These are phyloP conservation scores for Colletotrichum theobromicola DNA, from an alignment of 2,329 filamentous ascomycete genomes.

Conservation along the genomic window DNA sequence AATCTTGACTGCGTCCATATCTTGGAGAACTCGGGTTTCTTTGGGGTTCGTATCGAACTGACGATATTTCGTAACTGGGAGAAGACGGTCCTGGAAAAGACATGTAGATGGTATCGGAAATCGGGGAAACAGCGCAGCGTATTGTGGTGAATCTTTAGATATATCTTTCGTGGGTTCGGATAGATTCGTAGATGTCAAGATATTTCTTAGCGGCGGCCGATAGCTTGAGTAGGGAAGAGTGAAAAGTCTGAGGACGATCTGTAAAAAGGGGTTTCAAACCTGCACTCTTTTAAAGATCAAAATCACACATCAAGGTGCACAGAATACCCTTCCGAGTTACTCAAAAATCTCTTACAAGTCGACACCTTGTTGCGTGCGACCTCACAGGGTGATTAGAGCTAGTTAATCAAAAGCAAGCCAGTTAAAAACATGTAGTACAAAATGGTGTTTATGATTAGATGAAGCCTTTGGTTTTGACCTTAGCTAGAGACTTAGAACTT, in stretches of 20 bases:
- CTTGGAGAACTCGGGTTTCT: neutral
- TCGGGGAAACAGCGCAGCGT: neutral
- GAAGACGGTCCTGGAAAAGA: neutral
- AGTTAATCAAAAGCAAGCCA: neutral
- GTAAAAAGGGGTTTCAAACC: neutral
- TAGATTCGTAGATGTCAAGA: neutral
- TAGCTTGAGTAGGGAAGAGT: neutral
- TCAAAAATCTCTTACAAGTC: neutral
- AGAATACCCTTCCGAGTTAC: neutral
- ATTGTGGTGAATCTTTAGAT: neutral
- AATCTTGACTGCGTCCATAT: neutral
- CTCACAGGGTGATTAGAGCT: neutral
- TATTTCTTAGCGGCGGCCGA: neutral
- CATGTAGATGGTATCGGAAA: neutral
- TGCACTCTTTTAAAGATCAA: neutral
- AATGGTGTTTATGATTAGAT: neutral
- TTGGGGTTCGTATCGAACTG: neutral
- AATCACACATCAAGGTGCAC: neutral
- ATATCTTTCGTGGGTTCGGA: neutral
- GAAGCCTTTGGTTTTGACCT: neutral
- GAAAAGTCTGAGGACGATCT: neutral
- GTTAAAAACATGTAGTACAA: neutral
- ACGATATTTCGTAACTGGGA: neutral
- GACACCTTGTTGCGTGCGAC: neutral
- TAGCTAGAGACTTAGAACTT: rapidly evolving